phyloP scores from a whole-genome alignment of 352 stramenopile species.

The Phytophthora uliginosa region DNA sequence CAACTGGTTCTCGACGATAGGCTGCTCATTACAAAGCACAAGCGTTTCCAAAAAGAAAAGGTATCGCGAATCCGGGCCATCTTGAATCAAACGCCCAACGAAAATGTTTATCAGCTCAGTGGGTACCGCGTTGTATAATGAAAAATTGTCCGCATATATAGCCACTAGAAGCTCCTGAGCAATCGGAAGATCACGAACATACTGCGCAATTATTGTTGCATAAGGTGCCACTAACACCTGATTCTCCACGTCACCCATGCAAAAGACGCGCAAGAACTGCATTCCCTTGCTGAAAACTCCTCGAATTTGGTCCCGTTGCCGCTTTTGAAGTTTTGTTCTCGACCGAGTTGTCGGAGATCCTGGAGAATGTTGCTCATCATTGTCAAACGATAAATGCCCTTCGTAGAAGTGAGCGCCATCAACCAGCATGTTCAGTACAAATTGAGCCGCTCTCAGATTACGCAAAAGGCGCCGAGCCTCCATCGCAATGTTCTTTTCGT shows the following conservation, averaged over 20 bases:
- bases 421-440: constrained; percentile 73
- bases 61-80: constrained; percentile 58
- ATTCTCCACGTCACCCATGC: constrained; percentile 54
- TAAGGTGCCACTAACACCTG: constrained; percentile 59
- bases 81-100: constrained; percentile 49
- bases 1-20: constrained; percentile 72
- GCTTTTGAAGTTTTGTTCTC: constrained; percentile 48
- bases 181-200: constrained; percentile 62
- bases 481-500: constrained; percentile 31
- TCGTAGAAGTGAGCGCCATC: constrained; percentile 82
- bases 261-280: constrained; percentile 70
- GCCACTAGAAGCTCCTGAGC: constrained; percentile 66
- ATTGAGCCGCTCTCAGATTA: constrained; percentile 66
- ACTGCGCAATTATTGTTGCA: constrained; percentile 60
- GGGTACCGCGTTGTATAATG: constrained; percentile 64
- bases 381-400: constrained; percentile 42
- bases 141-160: constrained; percentile 61
- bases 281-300: constrained; percentile 66
- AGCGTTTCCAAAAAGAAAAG: constrained; percentile 73
- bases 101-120: constrained; percentile 71
- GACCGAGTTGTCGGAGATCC: constrained; percentile 37
- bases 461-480: constrained; percentile 68
- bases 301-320: constrained; percentile 64
- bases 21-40: constrained; percentile 65
- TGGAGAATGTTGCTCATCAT: constrained; percentile 30